Base-by-base conservation (phyloP, 306 rosid species). In the Morella rubra region DNA sequence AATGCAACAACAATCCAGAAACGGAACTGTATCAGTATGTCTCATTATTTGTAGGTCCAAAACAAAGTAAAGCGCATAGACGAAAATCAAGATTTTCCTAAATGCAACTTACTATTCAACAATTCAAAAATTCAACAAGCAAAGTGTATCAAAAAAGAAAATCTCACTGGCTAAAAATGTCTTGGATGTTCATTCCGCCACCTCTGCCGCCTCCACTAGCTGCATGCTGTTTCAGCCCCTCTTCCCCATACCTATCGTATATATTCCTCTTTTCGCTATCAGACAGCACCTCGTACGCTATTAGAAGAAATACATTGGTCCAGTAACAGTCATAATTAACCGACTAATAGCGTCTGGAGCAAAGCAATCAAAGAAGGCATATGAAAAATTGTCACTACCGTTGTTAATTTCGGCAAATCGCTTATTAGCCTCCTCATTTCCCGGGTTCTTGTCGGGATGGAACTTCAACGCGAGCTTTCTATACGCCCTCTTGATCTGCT, bases 141-240 rank as follows among this genome's bases (percentile, higher is more conserved):
- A 64, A 64, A 15, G 41, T 64, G 6, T 40, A 55, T 16, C 70
- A 64, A 14, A 5, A 73, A 44, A 51, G 19, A 1, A 32, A 27
- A 58, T 80, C 94, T 85, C 87, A 95, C 99, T 90, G 76, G 83
- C 86, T 84, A 72, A 95, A 95, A 32, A 95, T 87, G 82, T 95
- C 99, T 54, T 95, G 88, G 80, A 95, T 83, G 85, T 95, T 92
- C 97, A 92, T 88, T 53, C 95, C 90, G 59, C 98, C 98, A 52
- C 93, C 96, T 76, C 96, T 86, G 68, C 98, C 86, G 81, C 95
- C 90, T 66, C 97, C 97, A 81, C 85, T 79, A 60, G 97, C 97
- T 44, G 99, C 97, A 81, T 95, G 99, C 85, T 95, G 99, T 84
- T 95, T 95, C 80, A 95, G 84, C 55, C 99, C 99, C 68, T 95